Base-by-base conservation (phyloP, 1,284 basidiomycete species). In the Lentinula novae-zelandiae region DNA sequence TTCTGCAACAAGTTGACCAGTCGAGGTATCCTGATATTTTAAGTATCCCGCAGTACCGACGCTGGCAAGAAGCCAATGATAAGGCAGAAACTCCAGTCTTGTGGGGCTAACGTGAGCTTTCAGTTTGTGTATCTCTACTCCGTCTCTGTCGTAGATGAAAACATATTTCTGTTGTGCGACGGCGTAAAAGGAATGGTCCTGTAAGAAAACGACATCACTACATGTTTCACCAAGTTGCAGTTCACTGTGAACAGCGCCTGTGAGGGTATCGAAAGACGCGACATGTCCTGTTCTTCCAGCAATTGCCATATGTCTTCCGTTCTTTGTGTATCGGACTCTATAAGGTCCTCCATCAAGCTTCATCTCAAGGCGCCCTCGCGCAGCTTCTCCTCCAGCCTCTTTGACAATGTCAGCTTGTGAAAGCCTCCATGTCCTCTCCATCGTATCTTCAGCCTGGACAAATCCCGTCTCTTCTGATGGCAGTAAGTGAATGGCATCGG, bases 11-110 rank as follows among this genome's bases (percentile, higher is more conserved):
- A 98, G 81, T 61, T 88, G 82, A 15, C 96, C 96, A 0, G 96
- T 99, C 2, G 95, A 96, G 0, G 93, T 96, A 71, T 99, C 96
- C 76, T 97, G 95, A 75, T 98, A 99, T 77, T 96, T 96, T 1
- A 99, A 81, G 72, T 90, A 94, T 0, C 96, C 96, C 12, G 86
- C 81, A 67, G 94, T 90, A 9, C 95, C 95, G 15, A 96, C 82
- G 55, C 87, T 91, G 1, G 87, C 92, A 5, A 99, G 84, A 15
- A 99, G 79, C 87, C 95, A 99, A 72, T 99, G 97, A 69, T 96
- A 98, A 0, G 95, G 95, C 8, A 99, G 78, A 72, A 95, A 99
- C 70, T 98, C 93, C 62, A 99, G 84, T 62, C 90, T 81, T 8
- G 92, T 93, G 1, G 95, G 93, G 71, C 98, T 96, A 61, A 97